Conservation (phyloP, 345 rosid genomes). For the Arabidopsis suecica region DNA sequence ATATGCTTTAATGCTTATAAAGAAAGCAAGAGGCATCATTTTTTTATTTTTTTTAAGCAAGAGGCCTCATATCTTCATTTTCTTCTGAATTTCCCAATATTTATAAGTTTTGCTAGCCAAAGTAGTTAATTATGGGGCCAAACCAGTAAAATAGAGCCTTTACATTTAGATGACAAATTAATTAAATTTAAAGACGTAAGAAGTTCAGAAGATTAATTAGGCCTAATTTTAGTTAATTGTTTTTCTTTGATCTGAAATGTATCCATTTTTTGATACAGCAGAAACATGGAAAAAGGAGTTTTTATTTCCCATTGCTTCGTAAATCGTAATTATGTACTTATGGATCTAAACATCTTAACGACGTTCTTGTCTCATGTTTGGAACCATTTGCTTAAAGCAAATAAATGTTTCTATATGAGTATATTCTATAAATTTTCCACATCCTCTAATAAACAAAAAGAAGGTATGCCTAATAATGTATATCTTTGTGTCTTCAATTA, state of each 20-base stretch:
- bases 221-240: conserved; percentile 7
- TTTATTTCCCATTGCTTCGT: not conserved
- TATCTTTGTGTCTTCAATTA: not conserved
- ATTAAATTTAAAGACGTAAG: not conserved
- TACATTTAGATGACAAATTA: not conserved
- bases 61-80: conserved; percentile 8
- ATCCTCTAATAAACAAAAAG: not conserved
- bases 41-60: no score
- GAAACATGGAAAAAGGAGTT: not conserved
- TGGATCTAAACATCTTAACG: conserved; percentile 3
- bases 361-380: conserved; percentile 23
- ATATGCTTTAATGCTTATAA: not conserved
- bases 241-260: not conserved
- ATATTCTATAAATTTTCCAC: conserved; percentile 8
- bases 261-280: not conserved
- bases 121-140: not conserved
- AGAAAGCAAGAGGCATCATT: conserved; percentile 11
- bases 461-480: conserved; percentile 11
- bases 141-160: not conserved
- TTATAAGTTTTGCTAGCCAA: conserved; percentile 15
- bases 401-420: not conserved
- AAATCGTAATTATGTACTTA: not conserved
- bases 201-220: not conserved
- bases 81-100: not conserved
- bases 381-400: conserved; percentile 22